Evolutionary conservation across 75 land plant species (phyloP), one percentile per base, ranked within the genome.

Genomic region (Cupressus sempervirens): DNA sequence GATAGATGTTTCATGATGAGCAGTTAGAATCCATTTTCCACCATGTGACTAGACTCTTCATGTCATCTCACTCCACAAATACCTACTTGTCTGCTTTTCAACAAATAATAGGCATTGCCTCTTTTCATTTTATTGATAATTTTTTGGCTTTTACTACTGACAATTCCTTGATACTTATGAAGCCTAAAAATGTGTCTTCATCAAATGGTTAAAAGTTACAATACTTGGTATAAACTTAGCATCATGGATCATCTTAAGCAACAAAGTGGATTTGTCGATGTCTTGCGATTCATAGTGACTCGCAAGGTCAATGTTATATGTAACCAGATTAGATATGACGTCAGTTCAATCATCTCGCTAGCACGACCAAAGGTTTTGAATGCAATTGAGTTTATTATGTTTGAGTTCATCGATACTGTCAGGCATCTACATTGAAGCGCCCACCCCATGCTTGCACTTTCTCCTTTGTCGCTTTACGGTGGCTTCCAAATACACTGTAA

Each of bases 401-500:
- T 87, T 90, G 13, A 93, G 87, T 16, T 87, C 53, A 52, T 92
- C 89, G 83, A 93, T 93, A 87, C 91, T 82, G 70, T 93, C 93
- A 0, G 95, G 95, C 72, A 93, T 88, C 81, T 86, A 83, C 40
- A 88, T 86, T 0, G 91, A 90, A 7, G 93, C 92, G 35, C 88
- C 90, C 67, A 88, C 86, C 29, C 93, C 89, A 43, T 90, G 90
- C 36, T 92, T 89, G 23, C 95, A 86, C 86, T 93, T 93, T 0
- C 94, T 83, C 38, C 93, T 89, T 68, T 93, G 91, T 29, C 95
- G 88, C 84, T 92, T 93, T 2, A 93, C 95, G 4, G 95, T 93
- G 29, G 95, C 95, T 50, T 93, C 95, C 75, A 92, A 89, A 56
- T n/a, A n/a, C n/a, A n/a, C n/a, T n/a, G n/a, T n/a, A n/a, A n/a